A percentile compares a stretch with the other conserved stretches of the same genome.
Conservation (phyloP, 495 filamentous ascomycete genomes). For the Tuber indicum region DNA sequence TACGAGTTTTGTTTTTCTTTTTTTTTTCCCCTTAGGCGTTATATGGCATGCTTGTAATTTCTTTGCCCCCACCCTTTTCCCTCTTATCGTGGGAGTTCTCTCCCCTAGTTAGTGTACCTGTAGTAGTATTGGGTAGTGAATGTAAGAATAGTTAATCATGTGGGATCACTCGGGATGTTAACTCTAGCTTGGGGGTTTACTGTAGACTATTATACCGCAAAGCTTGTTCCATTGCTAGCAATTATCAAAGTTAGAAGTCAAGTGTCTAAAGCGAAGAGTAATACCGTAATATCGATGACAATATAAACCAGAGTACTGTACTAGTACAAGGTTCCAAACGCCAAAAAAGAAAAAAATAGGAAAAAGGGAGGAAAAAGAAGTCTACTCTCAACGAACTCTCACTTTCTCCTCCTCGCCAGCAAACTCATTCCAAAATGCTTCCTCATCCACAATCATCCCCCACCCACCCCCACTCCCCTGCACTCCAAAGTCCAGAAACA, state of each 20-base stretch:
- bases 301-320: background rate
- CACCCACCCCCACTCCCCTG: slow-evolving; percentile 8
- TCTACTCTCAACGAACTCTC: background rate
- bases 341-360: background rate
- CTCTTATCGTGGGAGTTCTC: background rate
- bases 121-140: background rate
- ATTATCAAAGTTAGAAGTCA: background rate
- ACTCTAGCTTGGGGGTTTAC: background rate
- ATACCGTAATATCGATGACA: background rate
- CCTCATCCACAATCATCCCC: slow-evolving; percentile 19
- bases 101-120: background rate
- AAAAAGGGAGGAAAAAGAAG: background rate
- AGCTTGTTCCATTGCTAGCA: background rate
- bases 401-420: background rate
- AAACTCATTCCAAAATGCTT: slow-evolving; percentile 17
- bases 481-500: slow-evolving; percentile 16
- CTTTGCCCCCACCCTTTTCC: background rate
- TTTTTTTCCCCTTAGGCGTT: background rate
- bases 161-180: background rate
- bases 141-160: slow-evolving; percentile 3
- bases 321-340: background rate
- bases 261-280: background rate
- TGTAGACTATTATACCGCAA: background rate
- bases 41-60: background rate
- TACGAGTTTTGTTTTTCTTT: background rate